Base-by-base conservation (phyloP, 768 basidiomycete species). In the Serendipita sp. region DNA sequence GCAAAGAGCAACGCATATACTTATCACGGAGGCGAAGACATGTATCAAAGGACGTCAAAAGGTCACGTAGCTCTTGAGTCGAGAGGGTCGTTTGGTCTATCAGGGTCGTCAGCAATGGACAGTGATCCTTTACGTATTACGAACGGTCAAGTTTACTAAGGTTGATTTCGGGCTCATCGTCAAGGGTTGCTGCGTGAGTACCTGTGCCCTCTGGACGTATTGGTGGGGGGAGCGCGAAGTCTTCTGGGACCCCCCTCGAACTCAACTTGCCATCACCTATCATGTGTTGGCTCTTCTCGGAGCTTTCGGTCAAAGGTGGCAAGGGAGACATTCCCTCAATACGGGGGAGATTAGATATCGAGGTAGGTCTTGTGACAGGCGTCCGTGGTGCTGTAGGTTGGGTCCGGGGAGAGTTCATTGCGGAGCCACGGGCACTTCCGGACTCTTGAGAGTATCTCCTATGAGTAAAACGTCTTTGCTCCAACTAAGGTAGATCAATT, bases 11-110 rank as follows among this genome's bases (percentile, higher is more conserved):
- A 3, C 78, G 68, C 77, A 96, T 93, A 77, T 97, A 99, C 75
- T 97, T 98, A 77, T 98, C 95, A 32, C 96, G 88, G 18, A 98
- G 78, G 64, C 89, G 84, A 54, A 98, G 83, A 71, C 95, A 98
- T 70, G 79, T 83, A 66, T 87, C 83, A 71, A 98, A 83, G 1
- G 86, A 80, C 66, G 84, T 79, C 66, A 88, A 84, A 13, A 92
- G 78, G 5, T 70, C 69, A 32, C 53, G 63, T 2, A 78, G 74
- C 10, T 76, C 73, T 5, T 70, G 65, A 1, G 72, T 71, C 34
- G 72, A 65, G 37, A 65, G 38, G 1, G 63, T 56, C 11, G 56
- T 65, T 66, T 37, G 30, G 11, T 34, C 16, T 63, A 16, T 11
- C 15, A 8, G 44, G 16, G 3, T 11, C n/a, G 15, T 65, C 13